Base-by-base conservation (phyloP, 192 early-diverging fungal genomes). In the Chytriomyces confervae region DNA sequence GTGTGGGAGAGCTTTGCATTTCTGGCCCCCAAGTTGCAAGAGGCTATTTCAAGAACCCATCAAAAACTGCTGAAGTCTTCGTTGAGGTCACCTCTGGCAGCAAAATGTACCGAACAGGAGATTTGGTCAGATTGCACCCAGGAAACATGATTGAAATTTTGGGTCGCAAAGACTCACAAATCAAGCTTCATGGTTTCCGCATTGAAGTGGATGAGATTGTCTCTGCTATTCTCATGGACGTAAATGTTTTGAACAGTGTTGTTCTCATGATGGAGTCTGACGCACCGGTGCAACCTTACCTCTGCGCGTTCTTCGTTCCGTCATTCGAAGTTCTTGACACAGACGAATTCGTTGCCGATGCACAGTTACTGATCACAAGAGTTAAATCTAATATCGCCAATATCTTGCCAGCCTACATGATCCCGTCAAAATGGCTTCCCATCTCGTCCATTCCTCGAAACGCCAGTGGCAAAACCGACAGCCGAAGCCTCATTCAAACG, bases 11-110 rank as follows among this genome's bases (percentile, higher is more conserved):
- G 67, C 45, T 89, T 2, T 76, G 60, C 62, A 76, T 89, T 44
- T 81, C 79, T 24, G 88, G 88, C 0, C 20, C 68, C 9, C 70
- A 79, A 6, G 84, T 89, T 44, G 60, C 79, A 0, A 44, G 10
- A 0, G 88, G 88, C 6, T 89, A 89, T 69, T 23, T 89, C 51
- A 81, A 81, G 24, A 50, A 72, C 8, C 76, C 80, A 23, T 83
- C 79, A 16, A 66, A 80, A 20, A 89, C 78, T 3, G 73, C 66
- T 18, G 27, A 61, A 60, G 78, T 68, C 43, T 89, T 89, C 50
- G 16, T 84, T 6, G 50, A 43, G 9, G 45, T 78, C 46, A 69
- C 62, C 0, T 82, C 82, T 61, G 48, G 66, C 66, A 23, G 80
- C 63, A 53, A 27, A 29, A 29, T 81, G 78, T 81, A 81, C 64